Percentiles rank a stretch among this genome's conserved stretches.
These are phyloP conservation scores for Ananas comosus DNA, from an alignment of 176 grass and related monocot genomes.

Conservation along the genomic window DNA sequence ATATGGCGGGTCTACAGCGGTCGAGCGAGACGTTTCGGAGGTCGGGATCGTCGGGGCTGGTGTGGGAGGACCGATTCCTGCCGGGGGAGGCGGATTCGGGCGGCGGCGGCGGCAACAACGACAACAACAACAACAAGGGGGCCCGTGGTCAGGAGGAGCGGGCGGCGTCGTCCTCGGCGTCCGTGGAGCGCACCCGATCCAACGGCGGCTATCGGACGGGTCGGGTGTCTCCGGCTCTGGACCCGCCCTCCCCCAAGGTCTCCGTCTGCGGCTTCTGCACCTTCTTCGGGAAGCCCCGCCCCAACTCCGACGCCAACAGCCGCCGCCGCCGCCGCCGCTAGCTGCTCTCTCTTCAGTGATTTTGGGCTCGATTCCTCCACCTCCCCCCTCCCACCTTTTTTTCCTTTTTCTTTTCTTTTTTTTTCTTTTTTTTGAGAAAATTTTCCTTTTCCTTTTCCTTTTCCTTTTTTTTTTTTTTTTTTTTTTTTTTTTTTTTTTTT, in stretches of 20 bases:
- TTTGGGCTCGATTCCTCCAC: not conserved
- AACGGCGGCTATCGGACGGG: slow-evolving; percentile 48
- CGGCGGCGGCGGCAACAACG: not conserved
- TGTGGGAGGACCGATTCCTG: slow-evolving; percentile 64
- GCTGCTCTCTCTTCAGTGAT: not conserved
- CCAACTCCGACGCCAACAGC: slow-evolving; percentile 1
- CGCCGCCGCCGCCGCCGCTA: slow-evolving; percentile 17
- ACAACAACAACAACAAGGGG: not conserved
- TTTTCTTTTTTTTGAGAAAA: no score
- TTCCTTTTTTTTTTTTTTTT: no score
- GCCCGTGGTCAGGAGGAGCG: slow-evolving; percentile 15
- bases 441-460: no score
- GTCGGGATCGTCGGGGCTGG: slow-evolving; percentile 69
- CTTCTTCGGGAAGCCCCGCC: slow-evolving; percentile 46
- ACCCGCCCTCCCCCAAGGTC: slow-evolving; percentile 77
- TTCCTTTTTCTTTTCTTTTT: not conserved
- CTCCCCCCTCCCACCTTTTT: not conserved
- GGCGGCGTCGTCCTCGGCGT: slow-evolving; percentile 11
- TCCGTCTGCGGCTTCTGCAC: slow-evolving; percentile 63
- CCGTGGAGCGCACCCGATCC: not conserved
- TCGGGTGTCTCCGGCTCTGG: slow-evolving; percentile 39
- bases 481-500: no score
- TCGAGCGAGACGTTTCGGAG: slow-evolving; percentile 82
- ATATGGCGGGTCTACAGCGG: slow-evolving; percentile 72
- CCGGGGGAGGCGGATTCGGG: slow-evolving; percentile 29